Evolutionary conservation across 768 basidiomycete genomes (phyloP).

Genomic region (Solioccasus polychromus): DNA sequence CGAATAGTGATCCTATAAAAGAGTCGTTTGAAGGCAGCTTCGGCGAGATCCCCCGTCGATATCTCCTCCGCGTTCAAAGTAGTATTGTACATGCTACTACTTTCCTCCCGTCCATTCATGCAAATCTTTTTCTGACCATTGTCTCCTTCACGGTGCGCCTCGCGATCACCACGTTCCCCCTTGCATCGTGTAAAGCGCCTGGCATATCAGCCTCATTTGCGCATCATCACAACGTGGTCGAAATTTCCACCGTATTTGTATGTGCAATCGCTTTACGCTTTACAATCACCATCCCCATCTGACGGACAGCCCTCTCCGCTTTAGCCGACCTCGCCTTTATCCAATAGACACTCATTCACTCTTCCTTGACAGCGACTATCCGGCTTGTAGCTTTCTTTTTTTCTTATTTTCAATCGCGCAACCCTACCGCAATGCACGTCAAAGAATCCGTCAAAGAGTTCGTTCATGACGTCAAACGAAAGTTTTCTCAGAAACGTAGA

Average conservation of each 20-base stretch:
- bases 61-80: background rate
- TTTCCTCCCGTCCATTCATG: background rate
- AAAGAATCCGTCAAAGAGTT: constrained; percentile 28
- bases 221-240: constrained; percentile 7
- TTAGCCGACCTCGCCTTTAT: background rate
- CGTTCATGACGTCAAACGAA: constrained; percentile 32
- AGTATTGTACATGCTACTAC: no score
- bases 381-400: background rate
- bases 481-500: constrained; percentile 26
- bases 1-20: constrained; percentile 19
- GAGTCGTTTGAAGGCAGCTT: background rate
- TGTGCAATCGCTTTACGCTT: constrained; percentile 1
- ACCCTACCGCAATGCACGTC: constrained; percentile 26
- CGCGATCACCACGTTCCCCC: constrained; percentile 2
- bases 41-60: constrained; percentile 4
- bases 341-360: constrained; percentile 5
- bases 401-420: background rate
- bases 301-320: background rate
- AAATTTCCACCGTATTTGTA: background rate
- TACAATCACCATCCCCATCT: background rate
- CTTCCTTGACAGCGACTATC: background rate
- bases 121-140: background rate
- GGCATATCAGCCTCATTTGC: constrained; percentile 2
- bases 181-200: constrained; percentile 2
- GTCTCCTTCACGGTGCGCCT: background rate